phyloP scores from a whole-genome alignment of 2,329 filamentous ascomycete genomes.

The Fusarium kyushuense region DNA sequence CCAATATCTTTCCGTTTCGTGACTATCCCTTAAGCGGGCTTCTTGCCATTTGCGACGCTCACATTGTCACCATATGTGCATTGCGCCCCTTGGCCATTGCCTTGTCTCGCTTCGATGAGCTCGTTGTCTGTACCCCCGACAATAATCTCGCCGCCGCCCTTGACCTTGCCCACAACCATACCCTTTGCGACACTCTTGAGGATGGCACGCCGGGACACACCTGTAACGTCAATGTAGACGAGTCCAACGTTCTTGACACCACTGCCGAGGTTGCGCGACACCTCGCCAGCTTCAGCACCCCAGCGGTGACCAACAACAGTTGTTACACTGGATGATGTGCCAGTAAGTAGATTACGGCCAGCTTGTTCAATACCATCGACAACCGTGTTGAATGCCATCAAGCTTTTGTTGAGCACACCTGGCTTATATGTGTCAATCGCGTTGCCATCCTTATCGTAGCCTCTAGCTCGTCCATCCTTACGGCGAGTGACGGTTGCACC shows the following conservation, averaged over 20 bases:
- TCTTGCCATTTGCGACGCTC: conserved; percentile 52
- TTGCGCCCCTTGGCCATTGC: conserved; percentile 38
- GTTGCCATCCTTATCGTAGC: conserved; percentile 77
- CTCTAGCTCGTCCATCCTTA: conserved; percentile 66
- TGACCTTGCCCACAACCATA: conserved; percentile 88
- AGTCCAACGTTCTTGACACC: conserved; percentile 96
- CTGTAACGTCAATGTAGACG: conserved; percentile 96
- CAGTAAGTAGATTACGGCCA: conserved; percentile 80
- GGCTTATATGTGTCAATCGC: conserved; percentile 80
- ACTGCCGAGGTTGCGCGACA: conserved; percentile 80
- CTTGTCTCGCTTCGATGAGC: conserved; percentile 42
- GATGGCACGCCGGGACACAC: conserved; percentile 88
- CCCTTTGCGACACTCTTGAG: conserved; percentile 96
- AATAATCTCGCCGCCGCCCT: conserved; percentile 78
- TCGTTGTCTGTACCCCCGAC: conserved; percentile 72
- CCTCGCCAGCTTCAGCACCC: conserved; percentile 83
- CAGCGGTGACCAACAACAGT: conserved; percentile 91
- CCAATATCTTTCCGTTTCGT: conserved; percentile 14
- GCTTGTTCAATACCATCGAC: conserved; percentile 94
- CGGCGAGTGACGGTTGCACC: conserved; percentile 75
- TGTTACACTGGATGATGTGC: conserved; percentile 81
- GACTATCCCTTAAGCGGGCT: conserved; percentile 43
- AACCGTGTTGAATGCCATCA: conserved; percentile 96
- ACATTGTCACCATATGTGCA: conserved; percentile 47
- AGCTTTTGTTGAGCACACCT: conserved; percentile 90